phyloP scores from a whole-genome alignment of 192 early-diverging fungal genomes.

The Cetraspora pellucida region DNA sequence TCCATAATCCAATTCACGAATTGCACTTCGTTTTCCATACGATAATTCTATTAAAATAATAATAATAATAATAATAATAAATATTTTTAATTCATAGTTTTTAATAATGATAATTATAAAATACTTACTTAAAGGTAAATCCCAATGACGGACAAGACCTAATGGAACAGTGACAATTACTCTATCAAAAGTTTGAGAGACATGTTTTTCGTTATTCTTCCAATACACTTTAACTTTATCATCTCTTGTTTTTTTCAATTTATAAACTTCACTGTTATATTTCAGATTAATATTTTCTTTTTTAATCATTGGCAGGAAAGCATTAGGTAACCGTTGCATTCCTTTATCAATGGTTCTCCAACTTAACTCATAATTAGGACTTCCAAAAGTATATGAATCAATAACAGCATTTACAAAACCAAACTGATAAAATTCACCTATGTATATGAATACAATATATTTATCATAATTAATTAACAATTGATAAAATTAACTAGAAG shows the following conservation, averaged over 20 bases:
- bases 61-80: too few relatives aligned
- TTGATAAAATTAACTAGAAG: not conserved
- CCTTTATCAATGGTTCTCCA: slow-evolving; percentile 39
- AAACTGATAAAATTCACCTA: too few relatives aligned
- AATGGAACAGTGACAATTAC: slow-evolving; percentile 40
- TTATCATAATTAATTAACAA: too few relatives aligned
- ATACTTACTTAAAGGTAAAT: slow-evolving; percentile 33
- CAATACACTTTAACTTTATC: slow-evolving; percentile 35
- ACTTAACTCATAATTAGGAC: not conserved
- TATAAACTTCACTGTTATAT: slow-evolving; percentile 32
- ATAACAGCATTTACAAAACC: not conserved
- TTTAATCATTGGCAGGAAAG: slow-evolving; percentile 29
- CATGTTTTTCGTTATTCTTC: slow-evolving; percentile 3
- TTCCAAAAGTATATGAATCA: slow-evolving; percentile 17
- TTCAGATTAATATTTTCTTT: slow-evolving; percentile 25
- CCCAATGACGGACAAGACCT: slow-evolving; percentile 39
- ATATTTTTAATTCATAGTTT: not conserved
- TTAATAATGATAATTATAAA: not conserved
- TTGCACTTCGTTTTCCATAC: slow-evolving; percentile 20
- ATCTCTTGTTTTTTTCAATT: slow-evolving; percentile 11
- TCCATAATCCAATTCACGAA: slow-evolving; percentile 26
- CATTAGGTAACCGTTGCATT: slow-evolving; percentile 38
- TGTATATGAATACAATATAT: too few relatives aligned
- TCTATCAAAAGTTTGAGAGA: slow-evolving; percentile 24
- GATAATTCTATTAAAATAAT: not conserved